Percentiles rank a stretch among this genome's conserved stretches.
phyloP scores from a whole-genome alignment of 2,329 filamentous ascomycete species.

The Paramyrothecium roridum region DNA sequence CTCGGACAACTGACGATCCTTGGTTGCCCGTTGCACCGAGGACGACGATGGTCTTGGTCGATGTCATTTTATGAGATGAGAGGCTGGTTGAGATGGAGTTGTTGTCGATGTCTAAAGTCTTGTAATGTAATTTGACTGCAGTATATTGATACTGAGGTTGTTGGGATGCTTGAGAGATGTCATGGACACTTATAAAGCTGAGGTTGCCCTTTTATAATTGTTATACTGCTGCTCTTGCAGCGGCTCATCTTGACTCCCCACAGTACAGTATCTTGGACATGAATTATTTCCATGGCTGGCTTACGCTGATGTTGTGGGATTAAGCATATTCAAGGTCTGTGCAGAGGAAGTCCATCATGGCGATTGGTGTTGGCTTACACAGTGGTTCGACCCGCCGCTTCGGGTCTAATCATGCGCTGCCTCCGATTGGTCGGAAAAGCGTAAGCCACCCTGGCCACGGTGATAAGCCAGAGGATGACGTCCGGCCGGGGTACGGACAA shows the following conservation, averaged over 20 bases:
- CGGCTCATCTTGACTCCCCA: too few relatives aligned
- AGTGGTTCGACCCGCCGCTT: neutral
- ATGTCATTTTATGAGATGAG: neutral
- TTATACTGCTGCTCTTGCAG: too few relatives aligned
- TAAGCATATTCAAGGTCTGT: too few relatives aligned
- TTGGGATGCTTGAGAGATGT: neutral
- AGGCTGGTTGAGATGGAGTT: neutral
- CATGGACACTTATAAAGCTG: too few relatives aligned
- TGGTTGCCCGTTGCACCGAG: constrained; percentile 46
- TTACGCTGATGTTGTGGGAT: too few relatives aligned
- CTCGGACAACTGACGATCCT: constrained; percentile 42
- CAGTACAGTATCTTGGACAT: too few relatives aligned
- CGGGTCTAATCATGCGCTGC: neutral
- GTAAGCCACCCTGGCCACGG: constrained; percentile 14
- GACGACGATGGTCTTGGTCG: constrained; percentile 31
- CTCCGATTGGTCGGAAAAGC: constrained; percentile 11
- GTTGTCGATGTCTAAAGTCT: neutral
- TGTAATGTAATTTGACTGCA: neutral
- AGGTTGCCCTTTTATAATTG: too few relatives aligned
- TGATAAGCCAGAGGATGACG: neutral
- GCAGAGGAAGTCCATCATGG: too few relatives aligned
- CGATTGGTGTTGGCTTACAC: neutral
- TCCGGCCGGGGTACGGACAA: constrained; percentile 4
- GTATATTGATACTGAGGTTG: neutral
- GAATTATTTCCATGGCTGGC: too few relatives aligned